Evolutionary conservation across 805 yeast genomes (phyloP).

Genomic region (Kodamaea jinghongensis): DNA sequence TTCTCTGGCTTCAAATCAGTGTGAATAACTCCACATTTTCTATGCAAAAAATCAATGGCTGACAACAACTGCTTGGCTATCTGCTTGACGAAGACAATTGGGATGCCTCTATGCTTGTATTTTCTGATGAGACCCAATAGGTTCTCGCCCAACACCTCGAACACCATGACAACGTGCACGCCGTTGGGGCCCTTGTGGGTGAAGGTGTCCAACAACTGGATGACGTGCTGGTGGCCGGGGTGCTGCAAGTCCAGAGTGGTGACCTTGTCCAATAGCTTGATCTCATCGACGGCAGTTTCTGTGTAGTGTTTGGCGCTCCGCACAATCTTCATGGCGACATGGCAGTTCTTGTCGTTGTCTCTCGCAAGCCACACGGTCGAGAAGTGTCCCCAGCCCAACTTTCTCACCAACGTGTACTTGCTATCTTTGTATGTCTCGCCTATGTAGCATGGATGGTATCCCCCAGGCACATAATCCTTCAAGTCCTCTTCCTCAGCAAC

Average conservation of each 20-base stretch:
- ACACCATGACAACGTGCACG: conserved; percentile 91
- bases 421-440: conserved; percentile 82
- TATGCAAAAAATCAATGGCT: conserved; percentile 69
- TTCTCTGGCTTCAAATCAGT: conserved; percentile 76
- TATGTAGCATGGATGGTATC: conserved; percentile 89
- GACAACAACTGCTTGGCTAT: conserved; percentile 74
- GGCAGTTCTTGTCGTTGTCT: conserved; percentile 52
- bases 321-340: conserved; percentile 93
- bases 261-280: conserved; percentile 68
- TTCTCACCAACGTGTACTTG: conserved; percentile 77
- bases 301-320: conserved; percentile 88
- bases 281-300: conserved; percentile 93
- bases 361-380: conserved; percentile 92
- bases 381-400: conserved; percentile 98
- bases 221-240: conserved; percentile 80
- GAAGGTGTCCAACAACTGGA: conserved; percentile 79
- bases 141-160: conserved; percentile 95
- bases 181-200: conserved; percentile 90
- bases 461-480: conserved; percentile 86
- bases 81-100: conserved; percentile 71
- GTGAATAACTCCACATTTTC: conserved; percentile 71
- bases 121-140: conserved; percentile 78
- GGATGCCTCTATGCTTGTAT: conserved; percentile 77
- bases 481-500: conserved; percentile 75
- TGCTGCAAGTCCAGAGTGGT: conserved; percentile 62